Base-by-base conservation (phyloP, 2,329 filamentous ascomycete genomes). In the Westerdykella sp. region DNA sequence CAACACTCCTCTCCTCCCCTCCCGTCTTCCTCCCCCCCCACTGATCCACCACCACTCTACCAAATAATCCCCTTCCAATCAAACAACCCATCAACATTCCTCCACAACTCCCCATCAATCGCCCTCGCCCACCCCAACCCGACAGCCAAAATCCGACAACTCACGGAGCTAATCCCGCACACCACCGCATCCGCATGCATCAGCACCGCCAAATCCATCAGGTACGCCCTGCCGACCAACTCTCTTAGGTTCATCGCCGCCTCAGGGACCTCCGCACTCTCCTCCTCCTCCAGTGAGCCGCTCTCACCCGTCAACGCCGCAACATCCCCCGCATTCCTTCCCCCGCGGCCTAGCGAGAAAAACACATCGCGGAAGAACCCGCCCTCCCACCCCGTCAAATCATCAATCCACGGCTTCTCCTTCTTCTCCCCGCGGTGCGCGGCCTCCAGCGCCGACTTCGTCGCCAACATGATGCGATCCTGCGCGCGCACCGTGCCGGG, bases 331-430 rank as follows among this genome's bases (percentile, higher is more conserved):
- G 11, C 25, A 28, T 12, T 28, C 25, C 7, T 28, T 7, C 25
- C 25, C 7, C 11, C 25, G 3, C 25, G 25, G 4, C 85, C 88
- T 1, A 94, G 72, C 40, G 81, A 84, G 80, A 85, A 90, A 67
- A 94, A 94, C 68, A 93, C 83, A 55, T 80, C 78, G 12, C 78
- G 77, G 67, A 85, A 94, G 72, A 94, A 95, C 1, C 88, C 88
- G 14, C 88, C 87, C 63, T 94, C 87, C 87, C 87, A 94, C 23
- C 87, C 88, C 34, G 87, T 81, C 1, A 82, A 78, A 59, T 89
- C 83, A 46, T 89, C 85, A 30, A 85, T 76, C 61, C 85, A 87
- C 54, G 66, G 45, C 60, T 67, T 50, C 65, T 65, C 55, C 71
- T 52, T 52, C 49, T 54, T 53, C 25, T 28, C 9, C 9, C 25